Conservation (phyloP, 2,329 filamentous ascomycete species). For the Canariomyces notabilis region DNA sequence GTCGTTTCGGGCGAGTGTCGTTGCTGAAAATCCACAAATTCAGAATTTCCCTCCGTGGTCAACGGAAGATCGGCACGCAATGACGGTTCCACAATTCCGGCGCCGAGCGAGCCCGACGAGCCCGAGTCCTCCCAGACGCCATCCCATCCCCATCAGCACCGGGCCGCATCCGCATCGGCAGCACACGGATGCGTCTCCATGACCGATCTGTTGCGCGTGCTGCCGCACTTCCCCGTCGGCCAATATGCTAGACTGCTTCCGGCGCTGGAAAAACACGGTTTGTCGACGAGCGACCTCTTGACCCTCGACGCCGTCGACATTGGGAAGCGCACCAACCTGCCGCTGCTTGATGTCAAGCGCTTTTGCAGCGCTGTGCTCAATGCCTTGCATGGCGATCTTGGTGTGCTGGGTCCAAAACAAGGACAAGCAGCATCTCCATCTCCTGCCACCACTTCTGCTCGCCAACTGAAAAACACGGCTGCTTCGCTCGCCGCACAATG, state of each 20-base stretch:
- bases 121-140: no score
- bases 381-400: conserved; percentile 60
- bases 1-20: no score
- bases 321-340: conserved; percentile 77
- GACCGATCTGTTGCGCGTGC: conserved; percentile 79
- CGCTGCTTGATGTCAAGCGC: conserved; percentile 72
- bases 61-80: neutral
- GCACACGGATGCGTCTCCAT: conserved; percentile 45
- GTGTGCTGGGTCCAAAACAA: conserved; percentile 25
- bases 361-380: conserved; percentile 63
- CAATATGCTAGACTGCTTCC: conserved; percentile 71
- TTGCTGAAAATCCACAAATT: no score
- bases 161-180: no score
- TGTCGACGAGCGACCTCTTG: conserved; percentile 80
- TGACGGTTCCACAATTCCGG: neutral
- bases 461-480: conserved; percentile 31
- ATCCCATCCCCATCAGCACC: no score
- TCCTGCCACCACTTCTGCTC: no score
- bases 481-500: conserved; percentile 38
- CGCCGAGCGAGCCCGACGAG: no score
- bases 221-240: conserved; percentile 71
- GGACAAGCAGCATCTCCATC: no score
- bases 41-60: no score
- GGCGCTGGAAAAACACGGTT: conserved; percentile 68
- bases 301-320: conserved; percentile 78